Base-by-base conservation (phyloP, 1,284 basidiomycete genomes). In the Pterulicium gracile region DNA sequence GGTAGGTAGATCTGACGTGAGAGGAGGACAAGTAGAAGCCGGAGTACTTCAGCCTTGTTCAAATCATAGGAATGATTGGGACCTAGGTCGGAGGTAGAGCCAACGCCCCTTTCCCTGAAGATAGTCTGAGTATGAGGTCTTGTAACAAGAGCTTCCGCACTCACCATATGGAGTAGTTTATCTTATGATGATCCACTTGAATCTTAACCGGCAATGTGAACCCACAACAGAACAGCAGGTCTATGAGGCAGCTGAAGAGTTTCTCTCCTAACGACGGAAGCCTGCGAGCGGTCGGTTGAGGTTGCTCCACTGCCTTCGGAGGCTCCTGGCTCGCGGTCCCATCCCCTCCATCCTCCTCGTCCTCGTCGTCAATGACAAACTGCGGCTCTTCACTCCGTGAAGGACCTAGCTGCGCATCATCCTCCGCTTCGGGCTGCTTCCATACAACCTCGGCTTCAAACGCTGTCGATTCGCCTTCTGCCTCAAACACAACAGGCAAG, bases 201-300 rank as follows among this genome's bases (percentile, higher is more conserved):
- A 89, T 72, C 58, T 76, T 81, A 24, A 76, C 75, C 3, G 91
- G 88, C 13, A 95, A 67, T 1, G 88, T 94, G 59, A 95, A 94
- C 10, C 88, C 90, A 55, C 88, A 93, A 57, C 88, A 91, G 62
- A 94, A 96, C 32, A 94, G 63, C 21, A 95, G 68, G 59, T 95
- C 91, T 50, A 91, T 75, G 4, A 88, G 67, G 51, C 81, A 80
- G 54, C 73, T 77, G 55, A 94, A 85, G 20, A 95, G 65, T 50
- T 77, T 73, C 57, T 93, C 88, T 1, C 81, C 86, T 1, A 93
- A 64, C 5, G 86, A 84, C 1, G 89, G 88, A 19, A 79, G 58
- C 13, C 67, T 67, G 54, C 75, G 78, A 5, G 7, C 19, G 36
- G 36, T 39, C 19, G 7, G 10, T 17, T 39, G 7, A 4, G 36